phyloP scores from a whole-genome alignment of 2,329 filamentous ascomycete genomes.

The Cercospora sp. region DNA sequence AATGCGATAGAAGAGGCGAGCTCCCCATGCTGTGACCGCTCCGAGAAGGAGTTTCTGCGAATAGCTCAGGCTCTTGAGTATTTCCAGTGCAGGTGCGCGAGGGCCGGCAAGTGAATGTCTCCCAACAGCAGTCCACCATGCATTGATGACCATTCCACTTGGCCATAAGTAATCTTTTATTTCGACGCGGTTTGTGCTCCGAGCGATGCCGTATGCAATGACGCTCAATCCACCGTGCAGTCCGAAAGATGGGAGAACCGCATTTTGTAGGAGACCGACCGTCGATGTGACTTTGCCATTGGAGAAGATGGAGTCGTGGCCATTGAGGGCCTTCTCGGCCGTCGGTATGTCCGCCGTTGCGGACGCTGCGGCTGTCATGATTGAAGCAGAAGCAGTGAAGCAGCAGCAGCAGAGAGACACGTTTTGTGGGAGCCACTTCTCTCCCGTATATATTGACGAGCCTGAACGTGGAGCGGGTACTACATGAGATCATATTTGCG shows the following conservation, averaged over 20 bases:
- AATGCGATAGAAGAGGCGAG: slow-evolving; percentile 58
- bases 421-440: background rate
- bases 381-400: background rate
- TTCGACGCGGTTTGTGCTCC: slow-evolving; percentile 57
- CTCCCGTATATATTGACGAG: slow-evolving; percentile 5
- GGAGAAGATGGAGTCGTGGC: background rate
- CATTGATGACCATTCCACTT: slow-evolving; percentile 51
- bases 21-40: slow-evolving; percentile 60
- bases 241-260: slow-evolving; percentile 56
- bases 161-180: slow-evolving; percentile 60
- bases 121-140: slow-evolving; percentile 62
- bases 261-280: slow-evolving; percentile 56
- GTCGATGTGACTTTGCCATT: slow-evolving; percentile 1
- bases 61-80: slow-evolving; percentile 53
- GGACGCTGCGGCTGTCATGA: slow-evolving; percentile 16
- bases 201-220: slow-evolving; percentile 54
- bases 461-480: background rate
- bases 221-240: slow-evolving; percentile 56
- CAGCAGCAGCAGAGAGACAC: background rate
- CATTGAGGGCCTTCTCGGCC: slow-evolving; percentile 8
- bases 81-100: slow-evolving; percentile 49
- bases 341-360: slow-evolving; percentile 13
- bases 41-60: slow-evolving; percentile 58
- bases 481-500: slow-evolving; percentile 13
- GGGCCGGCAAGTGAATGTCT: slow-evolving; percentile 47